Conservation (phyloP, 1,284 basidiomycete genomes). For the Xanthoconium separans region DNA sequence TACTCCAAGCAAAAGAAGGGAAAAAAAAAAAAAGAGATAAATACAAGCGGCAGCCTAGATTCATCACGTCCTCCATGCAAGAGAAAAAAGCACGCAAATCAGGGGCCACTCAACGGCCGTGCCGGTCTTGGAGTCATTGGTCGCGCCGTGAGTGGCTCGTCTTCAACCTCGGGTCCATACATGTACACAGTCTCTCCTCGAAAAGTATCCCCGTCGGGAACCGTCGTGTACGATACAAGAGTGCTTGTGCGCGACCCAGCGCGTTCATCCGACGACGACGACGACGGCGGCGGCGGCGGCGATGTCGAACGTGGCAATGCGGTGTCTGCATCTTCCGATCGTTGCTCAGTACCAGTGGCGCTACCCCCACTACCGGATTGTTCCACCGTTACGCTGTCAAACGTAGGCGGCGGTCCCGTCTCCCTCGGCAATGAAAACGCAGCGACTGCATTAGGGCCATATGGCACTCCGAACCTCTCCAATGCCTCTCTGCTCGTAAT, state of each 20-base stretch:
- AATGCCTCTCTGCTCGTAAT: constrained; percentile 47
- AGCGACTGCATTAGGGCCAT: constrained; percentile 46
- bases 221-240: constrained; percentile 7
- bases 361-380: neutral
- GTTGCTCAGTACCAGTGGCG: neutral
- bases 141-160: constrained; percentile 18
- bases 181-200: neutral
- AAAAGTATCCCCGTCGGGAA: neutral
- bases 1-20: too few relatives aligned
- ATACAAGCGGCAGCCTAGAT: neutral
- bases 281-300: neutral
- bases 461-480: constrained; percentile 50
- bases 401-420: constrained; percentile 35
- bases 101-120: constrained; percentile 3
- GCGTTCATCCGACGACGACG: neutral
- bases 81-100: neutral
- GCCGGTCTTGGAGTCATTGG: constrained; percentile 20
- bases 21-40: neutral
- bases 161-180: constrained; percentile 1
- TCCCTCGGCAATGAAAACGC: constrained; percentile 37
- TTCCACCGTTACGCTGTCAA: constrained; percentile 13
- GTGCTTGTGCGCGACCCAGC: constrained; percentile 18
- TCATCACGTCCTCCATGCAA: neutral
- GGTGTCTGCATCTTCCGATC: neutral
- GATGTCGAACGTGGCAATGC: constrained; percentile 1